phyloP scores from a whole-genome alignment of 306 rosid genomes.

The Coriaria nepalensis region DNA sequence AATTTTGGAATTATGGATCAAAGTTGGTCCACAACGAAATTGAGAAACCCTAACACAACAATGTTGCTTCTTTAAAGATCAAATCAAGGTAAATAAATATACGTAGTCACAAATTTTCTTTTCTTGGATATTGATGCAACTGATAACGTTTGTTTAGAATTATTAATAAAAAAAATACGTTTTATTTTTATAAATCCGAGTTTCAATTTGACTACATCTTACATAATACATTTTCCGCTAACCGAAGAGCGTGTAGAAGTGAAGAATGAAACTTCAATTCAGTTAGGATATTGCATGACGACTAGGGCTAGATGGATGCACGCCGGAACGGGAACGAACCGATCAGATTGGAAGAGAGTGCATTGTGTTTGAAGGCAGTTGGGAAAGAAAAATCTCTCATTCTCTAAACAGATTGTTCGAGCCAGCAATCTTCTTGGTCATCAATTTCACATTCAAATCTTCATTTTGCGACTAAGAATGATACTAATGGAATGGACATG shows the following conservation, averaged over 20 bases:
- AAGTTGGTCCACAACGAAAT: constrained; percentile 14
- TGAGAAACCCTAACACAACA: constrained; percentile 16
- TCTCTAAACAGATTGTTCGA: constrained; percentile 20
- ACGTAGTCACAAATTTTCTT: too few species aligned
- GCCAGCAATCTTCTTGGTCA: constrained; percentile 24
- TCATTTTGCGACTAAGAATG: constrained; percentile 26
- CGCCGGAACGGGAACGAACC: constrained; percentile 19
- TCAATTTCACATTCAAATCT: constrained; percentile 22
- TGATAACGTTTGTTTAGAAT: too few species aligned
- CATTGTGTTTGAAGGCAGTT: constrained; percentile 20
- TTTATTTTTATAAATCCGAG: constrained; percentile 26
- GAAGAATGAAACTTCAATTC: constrained; percentile 14
- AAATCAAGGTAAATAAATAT: constrained; percentile 22
- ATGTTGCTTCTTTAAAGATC: constrained; percentile 23
- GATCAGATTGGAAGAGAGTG: constrained; percentile 12
- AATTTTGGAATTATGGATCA: constrained; percentile 22
- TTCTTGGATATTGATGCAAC: too few species aligned
- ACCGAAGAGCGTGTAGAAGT: constrained; percentile 23
- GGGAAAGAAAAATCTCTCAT: constrained; percentile 19
- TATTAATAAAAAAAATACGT: too few species aligned
- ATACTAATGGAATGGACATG: not conserved
- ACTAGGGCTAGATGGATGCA: constrained; percentile 20
- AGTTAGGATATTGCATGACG: constrained; percentile 18
- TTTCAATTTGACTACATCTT: constrained; percentile 19
- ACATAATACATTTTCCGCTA: constrained; percentile 24